A percentile compares a stretch with the other conserved stretches of the same genome.
Conservation (phyloP, 306 rosid species). For the Corylus heterophylla region DNA sequence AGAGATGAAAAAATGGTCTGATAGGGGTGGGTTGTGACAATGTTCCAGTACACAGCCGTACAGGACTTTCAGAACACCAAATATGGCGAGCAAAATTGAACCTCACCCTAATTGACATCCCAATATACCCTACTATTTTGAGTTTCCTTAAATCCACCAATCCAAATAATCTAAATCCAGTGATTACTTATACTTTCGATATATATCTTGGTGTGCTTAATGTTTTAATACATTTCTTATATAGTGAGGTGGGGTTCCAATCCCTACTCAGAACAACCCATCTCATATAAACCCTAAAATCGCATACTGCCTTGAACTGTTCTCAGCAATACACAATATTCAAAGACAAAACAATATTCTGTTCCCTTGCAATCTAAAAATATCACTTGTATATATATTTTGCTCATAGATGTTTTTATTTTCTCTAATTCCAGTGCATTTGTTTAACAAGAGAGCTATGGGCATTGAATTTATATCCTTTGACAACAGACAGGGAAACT, state of each 20-base stretch:
- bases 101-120: neutral
- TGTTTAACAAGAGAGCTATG: conserved; percentile 1
- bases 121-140: neutral
- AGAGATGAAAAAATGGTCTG: neutral
- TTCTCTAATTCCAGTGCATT: neutral
- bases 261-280: neutral
- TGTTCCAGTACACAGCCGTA: neutral
- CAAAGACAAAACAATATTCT: neutral
- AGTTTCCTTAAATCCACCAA: too few relatives aligned
- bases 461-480: conserved; percentile 10
- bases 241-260: neutral
- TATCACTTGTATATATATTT: neutral
- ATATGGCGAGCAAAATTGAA: neutral
- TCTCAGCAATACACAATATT: neutral
- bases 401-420: neutral
- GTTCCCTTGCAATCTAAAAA: neutral
- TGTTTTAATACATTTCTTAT: neutral
- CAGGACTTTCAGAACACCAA: neutral
- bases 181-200: neutral
- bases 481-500: conserved; percentile 86
- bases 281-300: neutral
- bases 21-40: neutral
- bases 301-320: neutral
- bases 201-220: neutral
- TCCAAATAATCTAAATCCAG: neutral